Evolutionary conservation across 768 basidiomycete species (phyloP), one percentile per base, ranked within the genome.

Genomic region (Pleurotus djamor): DNA sequence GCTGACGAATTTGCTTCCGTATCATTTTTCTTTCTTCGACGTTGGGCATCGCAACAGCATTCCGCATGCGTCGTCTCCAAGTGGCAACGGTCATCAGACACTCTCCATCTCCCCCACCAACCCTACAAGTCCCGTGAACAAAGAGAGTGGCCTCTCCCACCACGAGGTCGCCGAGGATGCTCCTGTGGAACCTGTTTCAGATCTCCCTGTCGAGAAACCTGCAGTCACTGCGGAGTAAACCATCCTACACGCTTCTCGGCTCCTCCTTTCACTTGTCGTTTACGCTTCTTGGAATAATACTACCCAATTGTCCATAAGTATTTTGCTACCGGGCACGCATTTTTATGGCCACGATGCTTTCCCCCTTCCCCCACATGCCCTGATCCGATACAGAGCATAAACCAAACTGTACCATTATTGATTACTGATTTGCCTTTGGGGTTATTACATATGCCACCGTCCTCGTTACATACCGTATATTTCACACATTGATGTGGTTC

Each of bases 31-130:
- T 9, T 41, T 41, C 10, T 41, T 60, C 44, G 43, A 28, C 21
- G 21, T 28, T 3, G 21, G 21, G 21, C 21, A 28, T 43, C 41
- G n/a, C n/a, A 43, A n/a, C 69, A 96, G 94, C 70, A 95, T 96
- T 68, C 94, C 94, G 9, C 94, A 96, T 75, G 93, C 93, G 49
- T 90, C 91, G 21, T 87, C 87, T 36, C 86, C 91, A 9, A 82
- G 83, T 54, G 74, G 70, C 28, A 75, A 76, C 51, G 80, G 80
- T 47, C 82, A 85, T 63, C 82, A 83, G 56, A 74, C 79, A 47
- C 76, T 91, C 45, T 90, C 88, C 32, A 78, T 88, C 60, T 92
- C 89, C 14, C 90, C 90, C n/a, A 90, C 87, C 28, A 88, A 85
- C 63, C 80, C 83, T 6, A 80, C 81, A 44, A 87, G 83, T 65